These are phyloP conservation scores for Lipomyces yamadae DNA, from an alignment of 805 yeast genomes.

Conservation along the genomic window DNA sequence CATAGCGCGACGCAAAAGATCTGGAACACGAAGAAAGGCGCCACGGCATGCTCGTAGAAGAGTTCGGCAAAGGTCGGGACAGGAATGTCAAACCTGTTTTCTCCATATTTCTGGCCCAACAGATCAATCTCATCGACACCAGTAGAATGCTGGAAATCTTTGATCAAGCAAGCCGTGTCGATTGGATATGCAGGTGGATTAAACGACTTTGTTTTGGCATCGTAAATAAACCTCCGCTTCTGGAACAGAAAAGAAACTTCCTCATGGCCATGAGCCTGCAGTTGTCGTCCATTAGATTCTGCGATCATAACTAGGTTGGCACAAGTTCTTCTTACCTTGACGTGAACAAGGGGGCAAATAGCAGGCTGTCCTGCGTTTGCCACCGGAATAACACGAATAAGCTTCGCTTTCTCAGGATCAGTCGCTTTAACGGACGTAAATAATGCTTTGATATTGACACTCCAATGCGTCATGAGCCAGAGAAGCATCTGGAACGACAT, in stretches of 20 bases:
- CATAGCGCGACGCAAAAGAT: constrained; percentile 93
- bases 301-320: constrained; percentile 30
- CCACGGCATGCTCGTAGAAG: constrained; percentile 96
- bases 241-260: constrained; percentile 83
- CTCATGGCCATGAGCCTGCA: constrained; percentile 56
- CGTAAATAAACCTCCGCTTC: constrained; percentile 84
- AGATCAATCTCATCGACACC: constrained; percentile 56
- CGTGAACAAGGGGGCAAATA: constrained; percentile 53
- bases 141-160: constrained; percentile 56
- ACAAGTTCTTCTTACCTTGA: constrained; percentile 23
- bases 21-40: constrained; percentile 97
- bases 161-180: constrained; percentile 44
- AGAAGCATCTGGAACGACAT: constrained; percentile 74
- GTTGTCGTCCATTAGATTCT: neutral
- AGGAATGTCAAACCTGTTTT: constrained; percentile 91
- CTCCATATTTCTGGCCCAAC: constrained; percentile 69
- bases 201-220: constrained; percentile 58
- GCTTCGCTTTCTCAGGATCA: constrained; percentile 65
- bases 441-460: constrained; percentile 64
- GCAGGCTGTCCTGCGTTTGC: constrained; percentile 87
- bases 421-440: constrained; percentile 69
- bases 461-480: constrained; percentile 95
- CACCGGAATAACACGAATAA: constrained; percentile 76
- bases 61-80: constrained; percentile 88
- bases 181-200: constrained; percentile 78